Evolutionary conservation across 2,329 filamentous ascomycete genomes (phyloP).

Genomic region (Gaeumannomyces sp.): DNA sequence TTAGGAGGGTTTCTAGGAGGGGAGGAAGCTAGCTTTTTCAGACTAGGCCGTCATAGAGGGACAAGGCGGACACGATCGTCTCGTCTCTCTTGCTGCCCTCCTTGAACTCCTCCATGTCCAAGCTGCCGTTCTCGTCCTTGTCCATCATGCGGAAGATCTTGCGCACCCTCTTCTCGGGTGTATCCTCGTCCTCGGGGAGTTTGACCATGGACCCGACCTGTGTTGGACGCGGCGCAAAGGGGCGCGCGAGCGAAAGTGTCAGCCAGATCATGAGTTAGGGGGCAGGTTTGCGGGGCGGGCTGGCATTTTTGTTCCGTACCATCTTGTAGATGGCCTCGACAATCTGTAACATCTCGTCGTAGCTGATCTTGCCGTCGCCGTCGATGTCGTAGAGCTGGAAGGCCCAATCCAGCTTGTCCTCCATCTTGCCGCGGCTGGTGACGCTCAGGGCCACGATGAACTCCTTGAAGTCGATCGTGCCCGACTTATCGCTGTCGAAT

Average conservation of each 20-base stretch:
- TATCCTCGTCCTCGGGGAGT: slow-evolving; percentile 96
- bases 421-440: slow-evolving; percentile 96
- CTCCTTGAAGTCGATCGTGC: slow-evolving; percentile 98
- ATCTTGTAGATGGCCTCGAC: slow-evolving; percentile 99
- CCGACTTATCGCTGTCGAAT: slow-evolving; percentile 95
- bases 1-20: neutral
- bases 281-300: neutral
- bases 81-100: slow-evolving; percentile 98
- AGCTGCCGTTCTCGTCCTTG: slow-evolving; percentile 96
- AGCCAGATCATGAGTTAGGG: neutral
- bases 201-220: slow-evolving; percentile 99
- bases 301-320: slow-evolving; percentile 45
- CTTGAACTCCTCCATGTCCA: slow-evolving; percentile 98
- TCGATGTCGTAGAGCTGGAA: slow-evolving; percentile 99
- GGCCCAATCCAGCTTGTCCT: slow-evolving; percentile 98
- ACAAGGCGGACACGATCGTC: slow-evolving; percentile 95
- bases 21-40: slow-evolving; percentile 30
- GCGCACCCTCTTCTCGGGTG: slow-evolving; percentile 91
- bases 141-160: slow-evolving; percentile 99
- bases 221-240: slow-evolving; percentile 7
- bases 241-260: slow-evolving; percentile 9
- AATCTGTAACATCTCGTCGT: slow-evolving; percentile 98
- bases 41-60: slow-evolving; percentile 92
- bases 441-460: slow-evolving; percentile 98
- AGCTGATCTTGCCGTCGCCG: slow-evolving; percentile 97